Conservation (phyloP, 441 rosid genomes). For the Mallotus repandus region DNA sequence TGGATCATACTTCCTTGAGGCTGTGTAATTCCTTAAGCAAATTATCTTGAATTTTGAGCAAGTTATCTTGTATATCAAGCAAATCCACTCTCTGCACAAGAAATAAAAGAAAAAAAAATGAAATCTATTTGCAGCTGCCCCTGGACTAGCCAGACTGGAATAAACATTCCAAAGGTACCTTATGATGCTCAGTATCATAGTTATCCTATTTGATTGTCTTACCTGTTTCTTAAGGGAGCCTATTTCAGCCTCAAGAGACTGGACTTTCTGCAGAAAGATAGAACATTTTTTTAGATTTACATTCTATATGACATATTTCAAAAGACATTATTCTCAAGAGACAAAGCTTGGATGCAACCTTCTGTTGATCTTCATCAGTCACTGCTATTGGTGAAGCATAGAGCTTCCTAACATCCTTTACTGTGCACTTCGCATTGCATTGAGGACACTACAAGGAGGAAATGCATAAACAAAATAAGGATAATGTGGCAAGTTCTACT, state of each 20-base stretch:
- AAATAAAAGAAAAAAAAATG: not conserved
- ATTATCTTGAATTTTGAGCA: slow-evolving; percentile 10
- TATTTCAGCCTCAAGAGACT: slow-evolving; percentile 13
- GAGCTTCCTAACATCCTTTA: slow-evolving; percentile 11
- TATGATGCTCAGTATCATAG: not conserved
- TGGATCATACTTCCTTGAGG: not conserved
- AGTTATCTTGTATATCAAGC: slow-evolving; percentile 1
- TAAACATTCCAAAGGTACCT: not conserved
- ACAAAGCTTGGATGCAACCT: slow-evolving; percentile 1
- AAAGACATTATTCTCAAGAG: not conserved
- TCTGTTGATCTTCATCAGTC: not conserved
- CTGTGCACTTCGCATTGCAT: slow-evolving; percentile 9
- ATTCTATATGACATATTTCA: not conserved
- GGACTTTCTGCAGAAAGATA: slow-evolving; percentile 11
- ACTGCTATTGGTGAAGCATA: slow-evolving; percentile 9
- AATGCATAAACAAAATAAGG: not conserved
- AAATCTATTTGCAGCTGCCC: not conserved
- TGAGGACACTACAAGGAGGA: slow-evolving; percentile 9
- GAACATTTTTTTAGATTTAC: not conserved
- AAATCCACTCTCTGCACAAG: slow-evolving; percentile 9
- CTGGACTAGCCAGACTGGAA: not conserved
- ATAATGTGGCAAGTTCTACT: not conserved
- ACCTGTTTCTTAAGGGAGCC: slow-evolving; percentile 14
- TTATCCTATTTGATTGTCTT: not conserved
- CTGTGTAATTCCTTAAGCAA: slow-evolving; percentile 12